Conservation (phyloP, 1,284 basidiomycete species). For the Tylopilus sp. region DNA sequence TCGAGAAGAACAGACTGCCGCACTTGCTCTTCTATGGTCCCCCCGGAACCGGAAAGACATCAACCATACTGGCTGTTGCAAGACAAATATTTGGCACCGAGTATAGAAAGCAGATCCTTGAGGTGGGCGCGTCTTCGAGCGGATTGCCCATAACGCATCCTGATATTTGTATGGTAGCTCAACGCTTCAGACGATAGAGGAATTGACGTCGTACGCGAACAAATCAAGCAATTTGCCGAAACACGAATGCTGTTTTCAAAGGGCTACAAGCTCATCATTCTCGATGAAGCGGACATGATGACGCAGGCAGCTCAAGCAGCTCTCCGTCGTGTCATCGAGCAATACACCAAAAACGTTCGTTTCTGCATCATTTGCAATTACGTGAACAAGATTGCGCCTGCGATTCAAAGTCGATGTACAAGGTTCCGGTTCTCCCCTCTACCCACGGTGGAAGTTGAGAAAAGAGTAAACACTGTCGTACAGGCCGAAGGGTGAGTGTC, state of each 20-base stretch:
- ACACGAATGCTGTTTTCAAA: slow-evolving; percentile 90
- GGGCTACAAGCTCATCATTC: slow-evolving; percentile 95
- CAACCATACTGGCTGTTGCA: slow-evolving; percentile 96
- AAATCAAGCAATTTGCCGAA: slow-evolving; percentile 98
- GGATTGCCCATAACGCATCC: background rate
- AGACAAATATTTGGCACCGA: slow-evolving; percentile 85
- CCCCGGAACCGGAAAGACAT: slow-evolving; percentile 97
- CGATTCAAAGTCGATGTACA: slow-evolving; percentile 98
- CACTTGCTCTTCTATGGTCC: slow-evolving; percentile 98
- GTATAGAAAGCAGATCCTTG: slow-evolving; percentile 89
- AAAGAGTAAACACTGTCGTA: slow-evolving; percentile 76
- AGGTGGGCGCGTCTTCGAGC: slow-evolving; percentile 49
- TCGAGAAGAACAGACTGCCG: slow-evolving; percentile 90
- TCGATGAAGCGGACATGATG: slow-evolving; percentile 99
- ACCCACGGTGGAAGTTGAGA: slow-evolving; percentile 83
- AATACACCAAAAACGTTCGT: slow-evolving; percentile 97
- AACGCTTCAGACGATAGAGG: slow-evolving; percentile 98
- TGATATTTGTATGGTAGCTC: slow-evolving; percentile 49
- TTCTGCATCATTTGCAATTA: slow-evolving; percentile 99
- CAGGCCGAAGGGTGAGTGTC: slow-evolving; percentile 76
- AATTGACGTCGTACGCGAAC: slow-evolving; percentile 97
- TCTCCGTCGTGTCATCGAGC: slow-evolving; percentile 94
- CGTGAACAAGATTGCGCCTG: slow-evolving; percentile 98
- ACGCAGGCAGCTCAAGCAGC: slow-evolving; percentile 97
- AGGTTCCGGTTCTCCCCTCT: slow-evolving; percentile 97